Conservation (phyloP, 2,329 filamentous ascomycete genomes). For the Aspergillus udagawae region DNA sequence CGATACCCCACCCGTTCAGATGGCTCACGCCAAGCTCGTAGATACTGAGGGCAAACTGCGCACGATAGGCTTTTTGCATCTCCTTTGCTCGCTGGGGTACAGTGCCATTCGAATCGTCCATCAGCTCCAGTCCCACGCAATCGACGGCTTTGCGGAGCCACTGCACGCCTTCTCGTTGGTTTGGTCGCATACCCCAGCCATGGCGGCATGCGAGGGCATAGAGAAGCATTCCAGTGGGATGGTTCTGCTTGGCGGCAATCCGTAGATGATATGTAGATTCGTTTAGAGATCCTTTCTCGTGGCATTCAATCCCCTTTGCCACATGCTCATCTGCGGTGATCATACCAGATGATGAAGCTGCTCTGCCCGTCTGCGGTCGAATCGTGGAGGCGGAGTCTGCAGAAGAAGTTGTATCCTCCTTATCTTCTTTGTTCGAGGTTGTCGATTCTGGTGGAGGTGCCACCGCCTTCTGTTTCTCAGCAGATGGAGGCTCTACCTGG, state of each 20-base stretch:
- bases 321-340: slow-evolving; percentile 74
- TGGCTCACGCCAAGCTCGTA: slow-evolving; percentile 96
- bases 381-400: slow-evolving; percentile 63
- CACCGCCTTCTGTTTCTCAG: slow-evolving; percentile 1
- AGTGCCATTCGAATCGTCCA: slow-evolving; percentile 61
- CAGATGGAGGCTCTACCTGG: slow-evolving; percentile 6
- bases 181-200: slow-evolving; percentile 95
- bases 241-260: slow-evolving; percentile 76
- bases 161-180: slow-evolving; percentile 80
- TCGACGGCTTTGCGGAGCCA: slow-evolving; percentile 93
- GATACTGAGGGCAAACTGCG: slow-evolving; percentile 90
- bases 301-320: slow-evolving; percentile 81
- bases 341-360: slow-evolving; percentile 23
- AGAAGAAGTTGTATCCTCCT: slow-evolving; percentile 49
- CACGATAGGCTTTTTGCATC: slow-evolving; percentile 73
- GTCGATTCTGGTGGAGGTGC: slow-evolving; percentile 12
- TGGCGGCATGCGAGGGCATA: slow-evolving; percentile 94
- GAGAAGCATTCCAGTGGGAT: slow-evolving; percentile 91
- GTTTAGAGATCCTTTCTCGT: slow-evolving; percentile 80
- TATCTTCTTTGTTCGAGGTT: slow-evolving; percentile 18
- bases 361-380: slow-evolving; percentile 34
- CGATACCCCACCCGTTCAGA: slow-evolving; percentile 97
- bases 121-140: slow-evolving; percentile 73
- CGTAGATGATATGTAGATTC: slow-evolving; percentile 96
- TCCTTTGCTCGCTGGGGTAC: slow-evolving; percentile 56